Conservation (phyloP, 1,284 basidiomycete species). For the Ganoderma boninense region DNA sequence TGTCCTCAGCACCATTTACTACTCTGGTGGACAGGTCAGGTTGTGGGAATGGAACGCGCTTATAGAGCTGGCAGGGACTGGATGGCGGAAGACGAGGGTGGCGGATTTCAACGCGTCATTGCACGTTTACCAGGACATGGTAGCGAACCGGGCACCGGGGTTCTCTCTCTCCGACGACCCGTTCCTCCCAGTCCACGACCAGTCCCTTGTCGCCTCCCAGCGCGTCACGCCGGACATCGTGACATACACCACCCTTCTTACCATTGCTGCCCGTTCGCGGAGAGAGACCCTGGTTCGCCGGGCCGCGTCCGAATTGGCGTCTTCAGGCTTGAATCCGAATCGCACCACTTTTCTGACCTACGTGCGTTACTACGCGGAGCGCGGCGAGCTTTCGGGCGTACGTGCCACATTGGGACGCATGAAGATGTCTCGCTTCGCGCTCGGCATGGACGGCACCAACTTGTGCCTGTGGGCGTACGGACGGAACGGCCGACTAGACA, state of each 20-base stretch:
- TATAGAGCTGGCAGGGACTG: slow-evolving; percentile 72
- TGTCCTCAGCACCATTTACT: slow-evolving; percentile 63
- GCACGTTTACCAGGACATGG: slow-evolving; percentile 67
- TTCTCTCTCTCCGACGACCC: slow-evolving; percentile 41
- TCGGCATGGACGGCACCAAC: slow-evolving; percentile 72
- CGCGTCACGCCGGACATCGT: slow-evolving; percentile 61
- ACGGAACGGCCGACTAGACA: slow-evolving; percentile 57
- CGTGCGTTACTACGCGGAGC: slow-evolving; percentile 61
- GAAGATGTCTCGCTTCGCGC: slow-evolving; percentile 54
- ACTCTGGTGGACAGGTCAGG: slow-evolving; percentile 58
- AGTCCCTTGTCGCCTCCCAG: slow-evolving; percentile 14
- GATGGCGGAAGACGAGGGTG: slow-evolving; percentile 62
- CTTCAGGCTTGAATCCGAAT: slow-evolving; percentile 62
- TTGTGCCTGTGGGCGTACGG: slow-evolving; percentile 74
- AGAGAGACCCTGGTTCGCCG: slow-evolving; percentile 55
- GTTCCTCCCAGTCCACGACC: slow-evolving; percentile 6
- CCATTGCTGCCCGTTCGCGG: slow-evolving; percentile 64
- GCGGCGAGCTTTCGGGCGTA: slow-evolving; percentile 57
- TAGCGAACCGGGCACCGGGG: slow-evolving; percentile 54
- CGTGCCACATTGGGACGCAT: slow-evolving; percentile 63
- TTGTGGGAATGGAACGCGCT: slow-evolving; percentile 79
- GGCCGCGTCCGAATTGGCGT: slow-evolving; percentile 58
- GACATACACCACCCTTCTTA: slow-evolving; percentile 74
- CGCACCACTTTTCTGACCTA: slow-evolving; percentile 68
- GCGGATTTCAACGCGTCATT: slow-evolving; percentile 70